Evolutionary conservation across 176 grass and related monocot species (phyloP), one percentile per base, ranked within the genome.

Genomic region (Chloris gayana): DNA sequence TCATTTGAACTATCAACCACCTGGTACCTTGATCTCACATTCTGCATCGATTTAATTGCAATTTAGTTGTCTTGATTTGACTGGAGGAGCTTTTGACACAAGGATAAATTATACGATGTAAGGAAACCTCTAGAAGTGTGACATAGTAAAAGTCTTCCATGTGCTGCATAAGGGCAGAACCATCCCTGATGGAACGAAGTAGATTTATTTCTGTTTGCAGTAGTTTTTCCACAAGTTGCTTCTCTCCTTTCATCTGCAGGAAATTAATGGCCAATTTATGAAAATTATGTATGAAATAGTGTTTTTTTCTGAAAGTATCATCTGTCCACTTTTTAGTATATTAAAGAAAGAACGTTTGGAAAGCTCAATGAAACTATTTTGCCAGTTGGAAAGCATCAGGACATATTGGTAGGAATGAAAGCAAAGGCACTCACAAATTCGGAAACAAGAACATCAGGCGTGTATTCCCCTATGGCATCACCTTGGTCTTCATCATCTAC

Each of bases 121-220:
- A 68, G 57, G 73, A 76, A 76, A 98, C 95, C 95, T 98, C 95
- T 58, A 98, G 81, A 83, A 98, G 95, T 35, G 95, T 93, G 70
- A 98, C 88, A 69, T 98, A 98, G 79, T 98, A 98, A 21, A 98
- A 98, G 77, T 94, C 95, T 79, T 98, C 95, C 95, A 98, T 98
- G 76, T 98, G 95, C 82, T 98, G 92, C 95, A 98, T 98, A 75
- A 98, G 92, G 21, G 95, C 95, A 73, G 95, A 92, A 61, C 95
- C 95, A 83, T 98, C 95, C 82, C 95, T 87, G 78, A 98, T 88
- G 58, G 95, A 91, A 27, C 79, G 85, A 13, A 98, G 89, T 64
- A 98, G 81, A 93, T 94, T 98, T 89, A 98, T 98, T 80, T 98
- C 95, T 1, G 92, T 94, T 75, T 94, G 88, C 49, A 98, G 75